Base-by-base conservation (phyloP, 2,329 filamentous ascomycete species). In the Penicillium concentricum region DNA sequence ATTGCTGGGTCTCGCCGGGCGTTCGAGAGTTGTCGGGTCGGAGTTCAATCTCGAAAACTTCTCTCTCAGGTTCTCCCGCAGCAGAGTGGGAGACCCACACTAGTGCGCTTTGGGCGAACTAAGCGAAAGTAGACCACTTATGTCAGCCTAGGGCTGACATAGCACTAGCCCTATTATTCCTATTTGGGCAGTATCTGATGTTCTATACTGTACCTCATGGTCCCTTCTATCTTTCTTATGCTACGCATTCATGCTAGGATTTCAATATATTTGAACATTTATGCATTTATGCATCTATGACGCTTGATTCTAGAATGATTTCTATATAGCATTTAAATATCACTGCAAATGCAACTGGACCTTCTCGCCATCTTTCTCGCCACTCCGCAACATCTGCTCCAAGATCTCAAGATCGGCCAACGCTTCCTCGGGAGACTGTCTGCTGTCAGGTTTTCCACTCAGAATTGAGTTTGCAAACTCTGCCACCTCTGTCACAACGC, bases 391-490 rank as follows among this genome's bases (percentile, higher is more conserved):
- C 59, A 74, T 70, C 54, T 62, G 66, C 56, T 74, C 72, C 61
- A 81, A 65, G 34, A 84, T 61, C 63, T 82, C 76, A 52, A 84
- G 61, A 71, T 85, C 82, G 16, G 71, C 75, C 66, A 84, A 62
- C 20, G 81, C 82, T 69, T 85, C 79, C 63, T 82, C 75, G 3
- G 81, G 78, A 13, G 72, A 75, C 65, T 82, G 79, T 60, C 69
- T 54, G 41, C 63, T 71, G 56, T 83, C 74, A 38, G 64, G 61
- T 41, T 68, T 72, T 2, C 78, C 80, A 26, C 68, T 67, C 4
- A 68, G 66, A 51, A 85, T 68, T n/a, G 76, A 75, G 63, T 78
- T 71, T 3, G 76, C 82, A 76, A 82, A 85, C 2, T 78, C 79
- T 48, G 73, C 75, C 10, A 85, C 74, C 63, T 86, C 83, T 38